Conservation (phyloP, 1,284 basidiomycete genomes). For the Takashimella koratensis region DNA sequence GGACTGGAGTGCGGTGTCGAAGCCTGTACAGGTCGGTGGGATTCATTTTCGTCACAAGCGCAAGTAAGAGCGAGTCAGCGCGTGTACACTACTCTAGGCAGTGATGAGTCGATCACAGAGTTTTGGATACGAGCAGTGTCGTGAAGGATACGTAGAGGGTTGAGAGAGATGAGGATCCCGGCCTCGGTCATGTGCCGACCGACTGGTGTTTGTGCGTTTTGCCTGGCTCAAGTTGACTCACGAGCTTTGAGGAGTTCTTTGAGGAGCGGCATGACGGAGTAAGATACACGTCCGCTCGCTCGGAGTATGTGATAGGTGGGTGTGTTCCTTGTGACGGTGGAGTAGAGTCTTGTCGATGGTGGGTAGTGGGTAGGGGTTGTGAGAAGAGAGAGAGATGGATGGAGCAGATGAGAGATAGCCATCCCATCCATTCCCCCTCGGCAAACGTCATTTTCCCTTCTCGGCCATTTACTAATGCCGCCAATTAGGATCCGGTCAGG, state of each 20-base stretch:
- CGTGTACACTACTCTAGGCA: not conserved
- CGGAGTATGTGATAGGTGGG: too few species aligned
- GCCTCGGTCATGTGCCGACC: not conserved
- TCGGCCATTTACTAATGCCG: too few species aligned
- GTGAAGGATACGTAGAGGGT: not conserved
- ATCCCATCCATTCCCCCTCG: too few species aligned
- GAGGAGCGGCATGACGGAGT: conserved; percentile 34
- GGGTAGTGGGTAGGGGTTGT: not conserved
- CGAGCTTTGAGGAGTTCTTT: conserved; percentile 44
- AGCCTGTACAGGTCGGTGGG: conserved; percentile 32
- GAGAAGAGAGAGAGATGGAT: not conserved
- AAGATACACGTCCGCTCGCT: too few species aligned
- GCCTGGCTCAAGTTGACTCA: too few species aligned
- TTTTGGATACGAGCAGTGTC: not conserved
- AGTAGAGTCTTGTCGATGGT: not conserved
- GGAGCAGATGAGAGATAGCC: too few species aligned
- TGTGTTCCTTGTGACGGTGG: too few species aligned
- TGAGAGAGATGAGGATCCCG: not conserved
- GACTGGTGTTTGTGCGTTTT: too few species aligned
- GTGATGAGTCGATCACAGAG: not conserved
- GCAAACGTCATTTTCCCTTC: too few species aligned
- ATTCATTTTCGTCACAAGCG: not conserved
- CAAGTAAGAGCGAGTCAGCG: not conserved
- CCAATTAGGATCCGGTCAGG: too few species aligned
- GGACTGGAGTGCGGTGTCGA: conserved; percentile 52